Evolutionary conservation across 148 eudicot genomes (phyloP).

Genomic region (Cornus controversa): DNA sequence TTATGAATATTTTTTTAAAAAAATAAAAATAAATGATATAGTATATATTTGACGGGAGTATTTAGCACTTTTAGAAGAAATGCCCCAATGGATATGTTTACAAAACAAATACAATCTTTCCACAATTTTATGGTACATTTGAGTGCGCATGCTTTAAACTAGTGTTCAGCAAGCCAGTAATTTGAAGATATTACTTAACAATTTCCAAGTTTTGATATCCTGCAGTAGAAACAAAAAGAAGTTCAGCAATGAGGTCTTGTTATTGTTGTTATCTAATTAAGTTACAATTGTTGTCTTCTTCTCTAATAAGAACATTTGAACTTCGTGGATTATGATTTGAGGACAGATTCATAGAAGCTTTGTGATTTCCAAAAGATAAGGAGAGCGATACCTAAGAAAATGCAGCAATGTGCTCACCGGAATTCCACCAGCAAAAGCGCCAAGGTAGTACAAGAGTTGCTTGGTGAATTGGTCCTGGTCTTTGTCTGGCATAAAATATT

Average conservation of each 20-base stretch:
- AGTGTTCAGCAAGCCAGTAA: no score
- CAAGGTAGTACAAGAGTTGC: constrained; percentile 89
- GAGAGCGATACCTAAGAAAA: constrained; percentile 71
- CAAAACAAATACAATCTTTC: background rate
- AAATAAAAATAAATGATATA: background rate
- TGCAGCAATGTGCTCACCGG: constrained; percentile 99
- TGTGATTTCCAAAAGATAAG: constrained; percentile 25
- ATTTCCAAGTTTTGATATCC: no score
- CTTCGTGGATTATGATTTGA: no score
- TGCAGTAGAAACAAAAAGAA: no score
- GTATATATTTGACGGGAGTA: background rate
- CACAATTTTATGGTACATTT: background rate
- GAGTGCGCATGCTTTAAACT: background rate
- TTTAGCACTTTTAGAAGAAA: background rate
- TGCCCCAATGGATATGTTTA: background rate
- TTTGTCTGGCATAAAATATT: constrained; percentile 47
- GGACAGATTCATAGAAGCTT: no score
- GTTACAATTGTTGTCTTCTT: no score
- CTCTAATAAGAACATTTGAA: background rate
- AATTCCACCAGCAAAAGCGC: constrained; percentile 91
- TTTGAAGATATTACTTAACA: no score
- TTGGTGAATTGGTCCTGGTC: constrained; percentile 92
- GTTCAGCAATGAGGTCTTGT: no score
- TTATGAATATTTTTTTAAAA: no score
- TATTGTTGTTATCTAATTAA: no score